Conservation (phyloP, 805 yeast genomes). For the Millerozyma acaciae region DNA sequence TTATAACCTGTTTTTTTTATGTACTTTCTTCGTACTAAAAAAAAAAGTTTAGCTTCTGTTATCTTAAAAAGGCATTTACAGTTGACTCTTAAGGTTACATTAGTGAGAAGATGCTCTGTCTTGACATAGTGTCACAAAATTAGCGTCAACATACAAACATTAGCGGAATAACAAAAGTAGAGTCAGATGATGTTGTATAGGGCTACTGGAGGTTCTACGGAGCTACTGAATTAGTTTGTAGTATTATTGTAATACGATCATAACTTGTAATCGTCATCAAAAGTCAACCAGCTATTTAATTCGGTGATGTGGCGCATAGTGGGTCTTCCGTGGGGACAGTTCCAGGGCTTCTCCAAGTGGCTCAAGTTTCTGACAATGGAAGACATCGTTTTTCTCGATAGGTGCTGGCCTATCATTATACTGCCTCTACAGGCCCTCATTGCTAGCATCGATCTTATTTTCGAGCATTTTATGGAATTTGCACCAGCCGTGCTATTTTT, state of each 20-base stretch:
- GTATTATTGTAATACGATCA: background rate
- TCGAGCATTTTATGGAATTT: conserved; percentile 56
- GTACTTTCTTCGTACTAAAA: too few relatives aligned
- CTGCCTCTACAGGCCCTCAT: conserved; percentile 93
- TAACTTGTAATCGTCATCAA: conserved; percentile 13
- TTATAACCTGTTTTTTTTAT: too few relatives aligned
- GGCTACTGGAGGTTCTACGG: too few relatives aligned
- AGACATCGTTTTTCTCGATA: conserved; percentile 58
- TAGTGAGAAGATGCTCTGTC: too few relatives aligned
- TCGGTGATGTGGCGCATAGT: conserved; percentile 89
- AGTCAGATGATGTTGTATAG: too few relatives aligned
- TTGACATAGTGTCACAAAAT: too few relatives aligned
- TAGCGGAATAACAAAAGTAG: too few relatives aligned
- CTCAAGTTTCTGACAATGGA: conserved; percentile 66
- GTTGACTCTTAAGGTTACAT: too few relatives aligned
- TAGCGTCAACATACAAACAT: too few relatives aligned
- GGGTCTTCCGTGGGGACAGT: conserved; percentile 96
- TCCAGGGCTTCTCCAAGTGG: conserved; percentile 87
- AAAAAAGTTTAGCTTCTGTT: too few relatives aligned
- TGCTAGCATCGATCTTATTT: conserved; percentile 81
- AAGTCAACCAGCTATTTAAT: conserved; percentile 23
- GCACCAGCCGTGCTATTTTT: conserved; percentile 10
- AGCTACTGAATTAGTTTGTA: too few relatives aligned
- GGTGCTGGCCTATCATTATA: conserved; percentile 85
- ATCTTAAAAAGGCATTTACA: too few relatives aligned